phyloP scores from a whole-genome alignment of 2,329 filamentous ascomycete species.

The Didymosphaeria variabile region DNA sequence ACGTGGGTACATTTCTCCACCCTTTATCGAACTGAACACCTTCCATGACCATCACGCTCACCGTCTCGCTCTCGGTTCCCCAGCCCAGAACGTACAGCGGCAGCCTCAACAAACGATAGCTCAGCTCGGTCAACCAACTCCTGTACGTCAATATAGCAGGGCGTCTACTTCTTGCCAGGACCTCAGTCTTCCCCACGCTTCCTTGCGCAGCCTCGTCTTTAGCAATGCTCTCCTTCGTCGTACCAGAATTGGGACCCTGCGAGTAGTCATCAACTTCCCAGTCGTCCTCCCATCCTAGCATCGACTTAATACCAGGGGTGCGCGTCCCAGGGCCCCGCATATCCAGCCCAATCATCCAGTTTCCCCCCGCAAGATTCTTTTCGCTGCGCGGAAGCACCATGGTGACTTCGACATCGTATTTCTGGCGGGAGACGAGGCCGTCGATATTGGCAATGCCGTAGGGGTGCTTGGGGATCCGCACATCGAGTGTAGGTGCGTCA shows the following conservation, averaged over 20 bases:
- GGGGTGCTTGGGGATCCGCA: constrained; percentile 47
- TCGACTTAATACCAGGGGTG: constrained; percentile 23
- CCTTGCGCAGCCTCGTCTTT: constrained; percentile 1
- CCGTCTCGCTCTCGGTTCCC: constrained; percentile 67
- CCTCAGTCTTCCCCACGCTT: constrained; percentile 26
- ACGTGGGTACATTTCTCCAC: constrained; percentile 61
- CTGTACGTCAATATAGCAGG: constrained; percentile 82
- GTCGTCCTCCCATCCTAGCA: constrained; percentile 45
- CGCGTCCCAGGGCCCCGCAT: constrained; percentile 60
- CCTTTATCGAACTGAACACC: constrained; percentile 70
- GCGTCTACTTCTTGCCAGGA: constrained; percentile 66
- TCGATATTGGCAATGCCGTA: constrained; percentile 61
- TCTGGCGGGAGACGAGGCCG: constrained; percentile 67
- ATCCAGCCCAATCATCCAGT: constrained; percentile 91
- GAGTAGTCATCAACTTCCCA: constrained; percentile 38
- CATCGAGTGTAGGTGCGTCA: constrained; percentile 11
- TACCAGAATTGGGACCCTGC: constrained; percentile 22
- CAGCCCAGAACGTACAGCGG: constrained; percentile 75
- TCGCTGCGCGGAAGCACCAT: constrained; percentile 81
- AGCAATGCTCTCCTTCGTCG: constrained; percentile 18
- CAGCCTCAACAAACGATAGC: constrained; percentile 54
- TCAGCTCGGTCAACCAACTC: constrained; percentile 56
- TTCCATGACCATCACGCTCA: constrained; percentile 79
- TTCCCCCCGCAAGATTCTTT: constrained; percentile 78
- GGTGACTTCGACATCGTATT: constrained; percentile 83